Conservation (phyloP, 306 rosid species). For the Cucumis hystrix region DNA sequence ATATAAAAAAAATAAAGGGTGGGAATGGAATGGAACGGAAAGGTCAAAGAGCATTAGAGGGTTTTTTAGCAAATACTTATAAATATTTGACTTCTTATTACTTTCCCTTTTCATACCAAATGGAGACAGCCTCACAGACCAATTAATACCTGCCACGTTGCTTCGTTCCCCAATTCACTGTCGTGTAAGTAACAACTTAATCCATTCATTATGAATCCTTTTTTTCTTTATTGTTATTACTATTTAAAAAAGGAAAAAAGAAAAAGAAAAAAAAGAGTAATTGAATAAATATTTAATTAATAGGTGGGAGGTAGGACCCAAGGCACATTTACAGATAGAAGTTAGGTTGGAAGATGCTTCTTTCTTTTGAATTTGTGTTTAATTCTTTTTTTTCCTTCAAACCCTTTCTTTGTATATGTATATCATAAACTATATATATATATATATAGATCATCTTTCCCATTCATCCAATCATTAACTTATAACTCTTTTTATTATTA, state of each 20-base stretch:
- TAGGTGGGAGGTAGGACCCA: not conserved
- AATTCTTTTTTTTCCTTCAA: no score
- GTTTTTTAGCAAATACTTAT: no score
- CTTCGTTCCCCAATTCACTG: not conserved
- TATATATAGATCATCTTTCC: no score
- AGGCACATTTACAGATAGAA: not conserved
- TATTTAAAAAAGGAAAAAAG: not conserved
- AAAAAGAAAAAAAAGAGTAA: not conserved
- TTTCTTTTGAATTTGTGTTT: no score
- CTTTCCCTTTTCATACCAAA: not conserved
- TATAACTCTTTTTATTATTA: not conserved
- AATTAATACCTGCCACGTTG: not conserved
- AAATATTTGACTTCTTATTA: not conserved
- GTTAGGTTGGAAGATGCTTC: not conserved
- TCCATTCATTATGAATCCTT: not conserved
- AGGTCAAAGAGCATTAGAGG: no score
- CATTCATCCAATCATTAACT: not conserved
- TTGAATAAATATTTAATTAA: not conserved
- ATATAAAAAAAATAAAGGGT: no score
- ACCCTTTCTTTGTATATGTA: no score
- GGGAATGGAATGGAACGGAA: no score
- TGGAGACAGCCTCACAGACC: not conserved
- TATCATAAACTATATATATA: no score
- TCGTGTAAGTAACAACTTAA: conserved; percentile 4
- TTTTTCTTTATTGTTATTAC: not conserved